These are phyloP conservation scores for Durio zibethinus DNA, from an alignment of 345 rosid species.

Conservation along the genomic window DNA sequence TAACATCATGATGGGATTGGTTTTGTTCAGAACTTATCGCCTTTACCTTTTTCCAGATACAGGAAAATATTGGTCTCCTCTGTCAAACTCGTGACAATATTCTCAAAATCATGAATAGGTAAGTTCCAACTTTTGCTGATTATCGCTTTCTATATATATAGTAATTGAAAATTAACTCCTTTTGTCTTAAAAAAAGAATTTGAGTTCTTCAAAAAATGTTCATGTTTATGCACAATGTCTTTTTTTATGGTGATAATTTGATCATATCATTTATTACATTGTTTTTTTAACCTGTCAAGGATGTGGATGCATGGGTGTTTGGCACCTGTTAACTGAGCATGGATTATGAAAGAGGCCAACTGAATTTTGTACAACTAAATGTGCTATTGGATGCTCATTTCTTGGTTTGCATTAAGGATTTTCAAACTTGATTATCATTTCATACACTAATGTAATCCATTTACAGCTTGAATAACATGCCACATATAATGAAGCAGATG, in stretches of 20 bases:
- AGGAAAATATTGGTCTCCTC: slow-evolving; percentile 41
- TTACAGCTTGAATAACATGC: slow-evolving; percentile 53
- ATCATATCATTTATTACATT: not conserved
- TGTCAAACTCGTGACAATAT: slow-evolving; percentile 36
- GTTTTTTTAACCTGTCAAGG: not conserved
- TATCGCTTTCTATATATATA: not conserved
- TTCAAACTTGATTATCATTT: not conserved
- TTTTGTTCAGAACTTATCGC: not conserved
- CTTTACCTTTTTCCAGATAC: slow-evolving; percentile 31
- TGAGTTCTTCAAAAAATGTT: not conserved
- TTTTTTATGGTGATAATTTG: not conserved
- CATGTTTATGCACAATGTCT: not conserved
- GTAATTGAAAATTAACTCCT: not conserved
- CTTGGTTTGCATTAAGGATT: not conserved
- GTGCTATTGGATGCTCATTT: not conserved
- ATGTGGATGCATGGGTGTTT: not conserved
- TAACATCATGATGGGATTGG: not conserved
- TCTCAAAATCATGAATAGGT: slow-evolving; percentile 35
- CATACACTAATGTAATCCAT: not conserved
- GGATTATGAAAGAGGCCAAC: too few species aligned
- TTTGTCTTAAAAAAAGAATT: not conserved
- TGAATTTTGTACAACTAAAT: too few species aligned
- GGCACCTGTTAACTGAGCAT: too few species aligned
- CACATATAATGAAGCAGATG: slow-evolving; percentile 72
- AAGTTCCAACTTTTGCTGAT: slow-evolving; percentile 19